These are phyloP conservation scores for Phaffia australis DNA, from an alignment of 768 basidiomycete species.

Conservation along the genomic window DNA sequence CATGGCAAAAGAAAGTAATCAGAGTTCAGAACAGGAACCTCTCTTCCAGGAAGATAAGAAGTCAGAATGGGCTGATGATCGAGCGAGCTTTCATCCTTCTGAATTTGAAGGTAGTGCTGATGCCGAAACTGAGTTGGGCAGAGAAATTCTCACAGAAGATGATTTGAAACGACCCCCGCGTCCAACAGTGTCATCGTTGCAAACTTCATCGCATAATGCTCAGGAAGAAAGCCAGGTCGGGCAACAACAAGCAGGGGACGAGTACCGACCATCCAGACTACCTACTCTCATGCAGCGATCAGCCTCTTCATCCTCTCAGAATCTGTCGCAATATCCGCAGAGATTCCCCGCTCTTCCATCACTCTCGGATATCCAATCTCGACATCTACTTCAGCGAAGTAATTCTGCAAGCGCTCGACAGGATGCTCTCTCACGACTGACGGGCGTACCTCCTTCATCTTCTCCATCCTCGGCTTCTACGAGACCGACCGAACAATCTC, in stretches of 20 bases:
- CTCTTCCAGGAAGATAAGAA: not conserved
- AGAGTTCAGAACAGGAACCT: not conserved
- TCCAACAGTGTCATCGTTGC: not conserved
- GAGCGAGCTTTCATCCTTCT: not conserved
- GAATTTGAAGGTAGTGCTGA: not conserved
- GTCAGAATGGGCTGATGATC: not conserved
- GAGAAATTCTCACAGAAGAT: not conserved
- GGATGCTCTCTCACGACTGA: slow-evolving; percentile 74
- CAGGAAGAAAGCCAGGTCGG: too few relatives aligned
- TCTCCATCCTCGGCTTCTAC: slow-evolving; percentile 16
- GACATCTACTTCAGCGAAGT: slow-evolving; percentile 65
- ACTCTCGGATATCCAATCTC: slow-evolving; percentile 53
- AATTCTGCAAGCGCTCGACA: slow-evolving; percentile 76
- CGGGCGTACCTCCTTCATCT: slow-evolving; percentile 47
- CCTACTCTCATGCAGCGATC: slow-evolving; percentile 7
- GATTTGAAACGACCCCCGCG: not conserved
- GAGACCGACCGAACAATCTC: slow-evolving; percentile 24
- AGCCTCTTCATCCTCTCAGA: slow-evolving; percentile 1
- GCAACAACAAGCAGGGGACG: too few relatives aligned
- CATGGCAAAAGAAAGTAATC: not conserved
- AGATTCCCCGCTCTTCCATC: slow-evolving; percentile 48
- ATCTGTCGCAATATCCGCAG: not conserved
- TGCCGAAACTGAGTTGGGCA: not conserved
- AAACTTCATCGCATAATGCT: not conserved
- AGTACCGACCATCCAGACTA: not conserved